Evolutionary conservation across 805 yeast species (phyloP), one percentile per base, ranked within the genome.

Genomic region (Aciculoconidium aculeatum): DNA sequence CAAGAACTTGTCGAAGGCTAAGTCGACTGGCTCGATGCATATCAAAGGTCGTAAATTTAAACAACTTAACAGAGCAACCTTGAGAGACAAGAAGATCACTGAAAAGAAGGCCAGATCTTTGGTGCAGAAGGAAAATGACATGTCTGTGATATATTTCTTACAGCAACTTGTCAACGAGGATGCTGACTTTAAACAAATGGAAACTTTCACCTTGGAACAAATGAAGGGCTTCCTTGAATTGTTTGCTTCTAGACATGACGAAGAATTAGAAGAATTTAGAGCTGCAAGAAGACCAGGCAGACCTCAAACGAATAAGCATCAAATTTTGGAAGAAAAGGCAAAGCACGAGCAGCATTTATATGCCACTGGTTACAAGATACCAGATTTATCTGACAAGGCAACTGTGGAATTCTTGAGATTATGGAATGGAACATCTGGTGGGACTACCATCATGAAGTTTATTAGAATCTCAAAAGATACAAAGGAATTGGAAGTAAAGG

Each of bases 41-140:
- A 92, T 94, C 13, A 80, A 79, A 47, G 95, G 96, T 7, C 72
- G 96, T 31, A 90, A 87, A 55, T 81, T 86, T 54, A 80, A 80
- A 55, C 85, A 81, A 51, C 61, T 90, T 29, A 79, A 79, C 32
- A 67, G 92, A 39, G 96, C 96, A n/a, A 75, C 94, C 2, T 58
- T 86, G 25, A 72, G 98, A 54, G 94, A 88, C 39, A 68, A 67
- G 28, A 84, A 82, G 51, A 57, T 90, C 29, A 71, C 66, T 20
- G 65, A 65, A 28, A 75, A 71, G 50, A 83, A 81, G 49, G 53
- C 66, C 13, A 67, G 65, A 28, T 75, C 73, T 42, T 54, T 68
- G 17, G 80, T 77, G 35, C 73, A 74, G 40, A 77, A 72, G 46
- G 71, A 73, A 28, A 67, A 70, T 35, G 85, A 78, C 39, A 65